Conservation (phyloP, 805 yeast species). For the Candida namnaoensis region DNA sequence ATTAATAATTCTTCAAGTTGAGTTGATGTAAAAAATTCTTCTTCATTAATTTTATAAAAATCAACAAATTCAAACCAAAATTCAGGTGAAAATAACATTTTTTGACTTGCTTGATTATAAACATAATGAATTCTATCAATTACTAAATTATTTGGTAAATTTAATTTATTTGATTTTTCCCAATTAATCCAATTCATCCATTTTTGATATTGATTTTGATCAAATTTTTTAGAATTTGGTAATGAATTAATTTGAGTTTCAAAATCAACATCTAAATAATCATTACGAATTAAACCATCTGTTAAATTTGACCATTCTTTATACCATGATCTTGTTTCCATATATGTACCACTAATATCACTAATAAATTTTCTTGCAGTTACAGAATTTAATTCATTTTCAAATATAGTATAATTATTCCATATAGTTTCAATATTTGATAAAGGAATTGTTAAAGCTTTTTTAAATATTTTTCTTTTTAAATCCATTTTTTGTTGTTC, state of each 20-base stretch:
- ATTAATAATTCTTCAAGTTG: slow-evolving; percentile 34
- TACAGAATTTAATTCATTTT: slow-evolving; percentile 60
- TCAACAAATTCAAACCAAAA: slow-evolving; percentile 62
- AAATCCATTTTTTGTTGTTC: slow-evolving; percentile 73
- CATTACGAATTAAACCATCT: slow-evolving; percentile 34
- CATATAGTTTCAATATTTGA: slow-evolving; percentile 69
- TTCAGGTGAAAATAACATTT: slow-evolving; percentile 59
- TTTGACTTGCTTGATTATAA: slow-evolving; percentile 59
- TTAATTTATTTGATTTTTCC: slow-evolving; percentile 68
- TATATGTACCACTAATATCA: slow-evolving; percentile 75
- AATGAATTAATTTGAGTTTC: slow-evolving; percentile 11
- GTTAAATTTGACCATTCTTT: slow-evolving; percentile 62
- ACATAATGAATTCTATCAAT: slow-evolving; percentile 58
- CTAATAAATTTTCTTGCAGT: slow-evolving; percentile 81
- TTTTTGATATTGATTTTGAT: slow-evolving; percentile 30
- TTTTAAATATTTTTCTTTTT: slow-evolving; percentile 64
- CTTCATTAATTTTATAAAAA: slow-evolving; percentile 18
- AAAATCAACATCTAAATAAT: slow-evolving; percentile 15
- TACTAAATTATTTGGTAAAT: slow-evolving; percentile 39
- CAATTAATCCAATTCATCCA: slow-evolving; percentile 77
- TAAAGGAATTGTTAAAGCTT: slow-evolving; percentile 68
- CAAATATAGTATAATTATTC: slow-evolving; percentile 78
- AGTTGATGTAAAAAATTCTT: slow-evolving; percentile 4
- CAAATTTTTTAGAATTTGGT: slow-evolving; percentile 15
- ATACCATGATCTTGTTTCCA: slow-evolving; percentile 76